Evolutionary conservation across 1,284 basidiomycete species (phyloP).

Genomic region (Ceratobasidium sp.): DNA sequence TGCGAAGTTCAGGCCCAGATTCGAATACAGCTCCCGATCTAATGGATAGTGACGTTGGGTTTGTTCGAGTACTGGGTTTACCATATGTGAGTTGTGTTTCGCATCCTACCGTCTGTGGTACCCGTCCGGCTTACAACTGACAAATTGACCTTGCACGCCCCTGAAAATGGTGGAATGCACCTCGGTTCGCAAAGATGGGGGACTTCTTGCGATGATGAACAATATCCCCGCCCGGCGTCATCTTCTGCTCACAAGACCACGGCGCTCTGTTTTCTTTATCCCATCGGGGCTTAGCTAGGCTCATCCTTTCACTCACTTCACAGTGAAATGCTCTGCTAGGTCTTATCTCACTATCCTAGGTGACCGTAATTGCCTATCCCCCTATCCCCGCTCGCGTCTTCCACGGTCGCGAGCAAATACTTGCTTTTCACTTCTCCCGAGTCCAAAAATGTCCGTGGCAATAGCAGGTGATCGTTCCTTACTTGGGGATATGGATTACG

Average conservation of each 20-base stretch:
- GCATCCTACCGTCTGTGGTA: background rate
- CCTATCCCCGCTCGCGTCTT: background rate
- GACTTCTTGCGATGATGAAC: slow-evolving; percentile 2
- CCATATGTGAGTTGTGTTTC: background rate
- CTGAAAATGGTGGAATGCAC: background rate
- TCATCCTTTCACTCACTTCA: slow-evolving; percentile 36
- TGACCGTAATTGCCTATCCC: slow-evolving; percentile 5
- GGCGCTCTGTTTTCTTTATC: background rate
- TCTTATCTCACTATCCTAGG: slow-evolving; percentile 9
- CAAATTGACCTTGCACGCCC: background rate
- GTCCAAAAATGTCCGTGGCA: background rate
- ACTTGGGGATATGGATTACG: slow-evolving; percentile 21
- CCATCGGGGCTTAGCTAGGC: background rate
- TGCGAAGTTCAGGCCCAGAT: slow-evolving; percentile 12
- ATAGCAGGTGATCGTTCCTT: background rate
- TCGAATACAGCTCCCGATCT: background rate
- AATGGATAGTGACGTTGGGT: background rate
- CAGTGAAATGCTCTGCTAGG: slow-evolving; percentile 5
- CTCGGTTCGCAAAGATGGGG: background rate
- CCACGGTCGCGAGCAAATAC: slow-evolving; percentile 7
- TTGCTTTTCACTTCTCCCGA: slow-evolving; percentile 24
- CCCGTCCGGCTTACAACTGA: background rate
- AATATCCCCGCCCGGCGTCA: background rate
- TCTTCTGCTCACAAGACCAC: slow-evolving; percentile 32
- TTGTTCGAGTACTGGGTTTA: background rate